phyloP scores from a whole-genome alignment of 2,329 filamentous ascomycete species.

The Curvularia spicifera region DNA sequence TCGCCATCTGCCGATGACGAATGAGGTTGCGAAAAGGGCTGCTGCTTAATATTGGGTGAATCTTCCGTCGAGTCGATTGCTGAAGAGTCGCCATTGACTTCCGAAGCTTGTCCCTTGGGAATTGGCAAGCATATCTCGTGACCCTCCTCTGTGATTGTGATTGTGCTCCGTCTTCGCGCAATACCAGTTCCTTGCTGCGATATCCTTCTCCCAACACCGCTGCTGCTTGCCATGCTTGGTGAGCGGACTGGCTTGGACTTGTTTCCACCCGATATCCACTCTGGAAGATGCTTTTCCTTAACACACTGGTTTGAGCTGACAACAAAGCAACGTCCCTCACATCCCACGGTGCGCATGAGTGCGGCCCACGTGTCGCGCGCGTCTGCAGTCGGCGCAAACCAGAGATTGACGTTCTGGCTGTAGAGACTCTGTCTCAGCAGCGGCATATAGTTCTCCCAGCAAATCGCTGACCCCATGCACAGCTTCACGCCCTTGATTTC shows the following conservation, averaged over 20 bases:
- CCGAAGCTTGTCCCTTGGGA: conserved; percentile 16
- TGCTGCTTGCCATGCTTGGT: conserved; percentile 5
- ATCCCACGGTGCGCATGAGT: conserved; percentile 80
- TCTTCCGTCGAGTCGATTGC: conserved; percentile 36
- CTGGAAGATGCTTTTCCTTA: conserved; percentile 62
- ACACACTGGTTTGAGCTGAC: conserved; percentile 86
- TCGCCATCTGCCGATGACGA: conserved; percentile 35
- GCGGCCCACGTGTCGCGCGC: conserved; percentile 80
- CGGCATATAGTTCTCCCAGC: conserved; percentile 98
- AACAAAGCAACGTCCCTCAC: conserved; percentile 85
- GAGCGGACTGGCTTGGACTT: conserved; percentile 9
- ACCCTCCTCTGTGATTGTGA: conserved; percentile 49
- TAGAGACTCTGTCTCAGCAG: conserved; percentile 84
- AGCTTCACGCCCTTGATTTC: conserved; percentile 78
- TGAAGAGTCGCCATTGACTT: conserved; percentile 26
- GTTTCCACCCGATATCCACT: conserved; percentile 57
- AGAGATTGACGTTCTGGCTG: conserved; percentile 88
- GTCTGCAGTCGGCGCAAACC: conserved; percentile 89
- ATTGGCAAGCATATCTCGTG: conserved; percentile 57
- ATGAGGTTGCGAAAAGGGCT: conserved; percentile 13
- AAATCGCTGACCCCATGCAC: conserved; percentile 85
- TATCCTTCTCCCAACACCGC: conserved; percentile 8
- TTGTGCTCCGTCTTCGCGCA: conserved; percentile 49
- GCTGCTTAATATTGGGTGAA: conserved; percentile 24
- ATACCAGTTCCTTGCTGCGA: conserved; percentile 14